These are phyloP conservation scores for Anastatica hierochuntica DNA, from an alignment of 345 rosid species.

Conservation along the genomic window DNA sequence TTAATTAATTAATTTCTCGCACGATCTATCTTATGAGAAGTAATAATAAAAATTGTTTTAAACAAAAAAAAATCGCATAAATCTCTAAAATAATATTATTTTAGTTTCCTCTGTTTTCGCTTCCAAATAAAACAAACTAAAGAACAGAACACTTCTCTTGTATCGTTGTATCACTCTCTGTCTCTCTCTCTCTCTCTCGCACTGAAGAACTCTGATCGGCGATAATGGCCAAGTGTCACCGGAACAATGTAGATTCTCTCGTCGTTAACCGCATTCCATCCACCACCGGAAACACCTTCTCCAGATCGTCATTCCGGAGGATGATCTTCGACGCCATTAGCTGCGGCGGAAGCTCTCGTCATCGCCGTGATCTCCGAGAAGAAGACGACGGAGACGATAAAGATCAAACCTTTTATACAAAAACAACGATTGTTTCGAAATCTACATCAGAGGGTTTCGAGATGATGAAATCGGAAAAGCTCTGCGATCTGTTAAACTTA, in stretches of 20 bases:
- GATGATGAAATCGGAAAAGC: constrained; percentile 44
- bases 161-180: background rate
- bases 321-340: constrained; percentile 56
- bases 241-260: constrained; percentile 51
- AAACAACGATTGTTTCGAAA: constrained; percentile 1
- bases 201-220: constrained; percentile 19
- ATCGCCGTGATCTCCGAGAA: too few species aligned
- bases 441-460: background rate
- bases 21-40: background rate
- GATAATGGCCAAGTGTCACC: constrained; percentile 65
- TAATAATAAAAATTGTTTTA: background rate
- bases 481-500: constrained; percentile 60
- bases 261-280: constrained; percentile 37
- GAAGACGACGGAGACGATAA: constrained; percentile 18
- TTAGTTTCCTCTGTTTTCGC: constrained; percentile 13
- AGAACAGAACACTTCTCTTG: constrained; percentile 9
- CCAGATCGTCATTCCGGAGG: constrained; percentile 57
- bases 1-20: too few species aligned
- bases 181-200: background rate
- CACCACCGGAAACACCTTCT: constrained; percentile 34
- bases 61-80: background rate
- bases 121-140: constrained; percentile 9
- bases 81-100: background rate
- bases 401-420: too few species aligned
- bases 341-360: constrained; percentile 66